Evolutionary conservation across 2,329 filamentous ascomycete species (phyloP).

Genomic region (Colletotrichum spaethianum): DNA sequence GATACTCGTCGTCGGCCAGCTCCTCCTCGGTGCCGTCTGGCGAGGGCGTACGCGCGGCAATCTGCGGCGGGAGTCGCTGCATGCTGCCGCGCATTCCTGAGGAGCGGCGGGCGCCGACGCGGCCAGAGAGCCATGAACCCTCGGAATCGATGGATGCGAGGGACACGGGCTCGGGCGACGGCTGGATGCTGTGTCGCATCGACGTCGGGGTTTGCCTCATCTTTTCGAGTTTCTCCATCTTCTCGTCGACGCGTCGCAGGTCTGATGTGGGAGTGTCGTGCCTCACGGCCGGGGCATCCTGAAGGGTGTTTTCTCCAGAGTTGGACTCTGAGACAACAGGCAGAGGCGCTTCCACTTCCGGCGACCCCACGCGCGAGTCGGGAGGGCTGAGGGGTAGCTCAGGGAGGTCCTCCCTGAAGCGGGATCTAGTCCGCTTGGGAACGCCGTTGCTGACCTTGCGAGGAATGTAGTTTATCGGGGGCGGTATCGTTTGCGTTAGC

Average conservation of each 20-base stretch:
- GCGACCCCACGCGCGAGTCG: slow-evolving; percentile 84
- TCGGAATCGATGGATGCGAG: slow-evolving; percentile 96
- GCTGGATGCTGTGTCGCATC: slow-evolving; percentile 54
- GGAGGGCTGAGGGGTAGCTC: slow-evolving; percentile 90
- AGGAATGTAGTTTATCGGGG: slow-evolving; percentile 58
- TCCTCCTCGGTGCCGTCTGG: slow-evolving; percentile 73
- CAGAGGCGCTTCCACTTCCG: slow-evolving; percentile 70
- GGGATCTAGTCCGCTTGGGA: slow-evolving; percentile 87
- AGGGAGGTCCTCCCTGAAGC: slow-evolving; percentile 92
- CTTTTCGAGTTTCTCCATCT: slow-evolving; percentile 48
- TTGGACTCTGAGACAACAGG: slow-evolving; percentile 50
- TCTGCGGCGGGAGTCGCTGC: slow-evolving; percentile 48
- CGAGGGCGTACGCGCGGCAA: slow-evolving; percentile 48
- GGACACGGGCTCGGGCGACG: slow-evolving; percentile 78
- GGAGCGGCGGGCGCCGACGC: slow-evolving; percentile 65
- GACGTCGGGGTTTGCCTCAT: slow-evolving; percentile 63
- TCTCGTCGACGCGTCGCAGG: slow-evolving; percentile 55
- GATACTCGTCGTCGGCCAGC: slow-evolving; percentile 81
- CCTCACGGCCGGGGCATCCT: slow-evolving; percentile 48
- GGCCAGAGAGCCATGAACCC: slow-evolving; percentile 93
- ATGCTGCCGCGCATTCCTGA: slow-evolving; percentile 61
- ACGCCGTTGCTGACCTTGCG: slow-evolving; percentile 58
- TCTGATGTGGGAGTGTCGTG: slow-evolving; percentile 65
- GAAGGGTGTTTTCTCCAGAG: slow-evolving; percentile 38
- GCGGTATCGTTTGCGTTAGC: slow-evolving; percentile 58